Conservation (phyloP, 192 early-diverging fungal genomes). For the Linnemannia zychae region DNA sequence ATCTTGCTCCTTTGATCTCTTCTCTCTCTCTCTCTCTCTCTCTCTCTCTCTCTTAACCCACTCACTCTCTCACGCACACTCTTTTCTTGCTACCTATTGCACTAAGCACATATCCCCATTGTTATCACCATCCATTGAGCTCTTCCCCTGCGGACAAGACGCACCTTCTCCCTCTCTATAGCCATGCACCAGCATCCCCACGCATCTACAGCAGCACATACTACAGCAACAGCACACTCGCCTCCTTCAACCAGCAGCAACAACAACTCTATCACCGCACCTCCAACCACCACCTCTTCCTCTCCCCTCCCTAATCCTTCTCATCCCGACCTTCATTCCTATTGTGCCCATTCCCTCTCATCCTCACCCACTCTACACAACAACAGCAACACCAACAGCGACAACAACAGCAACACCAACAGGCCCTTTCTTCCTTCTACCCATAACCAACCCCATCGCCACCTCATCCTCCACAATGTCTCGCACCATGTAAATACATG, state of each 20-base stretch:
- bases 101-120: too few species aligned
- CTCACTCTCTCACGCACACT: too few species aligned
- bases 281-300: neutral
- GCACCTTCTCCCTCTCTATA: too few species aligned
- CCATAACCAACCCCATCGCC: neutral
- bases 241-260: neutral
- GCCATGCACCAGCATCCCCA: neutral
- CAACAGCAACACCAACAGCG: too few species aligned
- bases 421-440: neutral
- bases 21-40: neutral
- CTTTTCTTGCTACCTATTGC: neutral
- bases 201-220: neutral
- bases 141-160: neutral
- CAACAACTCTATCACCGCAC: too few species aligned
- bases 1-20: neutral
- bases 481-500: slow-evolving; percentile 18
- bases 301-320: neutral
- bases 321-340: neutral
- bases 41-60: too few species aligned
- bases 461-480: slow-evolving; percentile 8
- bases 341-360: neutral
- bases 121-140: neutral
- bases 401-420: neutral
- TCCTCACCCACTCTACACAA: neutral
- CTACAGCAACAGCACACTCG: neutral